phyloP scores from a whole-genome alignment of 345 rosid genomes.

The Carallia pectinifolia region DNA sequence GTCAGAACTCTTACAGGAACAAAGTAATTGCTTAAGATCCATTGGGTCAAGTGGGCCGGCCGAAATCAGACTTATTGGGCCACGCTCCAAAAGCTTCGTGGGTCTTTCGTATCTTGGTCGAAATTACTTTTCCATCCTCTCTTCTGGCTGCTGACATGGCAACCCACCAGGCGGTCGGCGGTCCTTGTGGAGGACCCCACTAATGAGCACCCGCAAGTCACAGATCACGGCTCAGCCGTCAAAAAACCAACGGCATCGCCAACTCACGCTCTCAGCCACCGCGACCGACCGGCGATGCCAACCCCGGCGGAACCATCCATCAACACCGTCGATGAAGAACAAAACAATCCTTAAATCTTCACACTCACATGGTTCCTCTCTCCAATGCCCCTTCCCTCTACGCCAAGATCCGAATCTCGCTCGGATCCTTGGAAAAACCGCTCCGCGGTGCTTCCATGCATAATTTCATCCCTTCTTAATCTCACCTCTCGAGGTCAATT shows the following conservation, averaged over 20 bases:
- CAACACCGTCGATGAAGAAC: not conserved
- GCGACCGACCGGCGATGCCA: constrained; percentile 20
- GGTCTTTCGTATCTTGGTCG: too few relatives aligned
- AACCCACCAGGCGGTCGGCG: too few relatives aligned
- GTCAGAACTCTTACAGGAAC: too few relatives aligned
- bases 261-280: not conserved
- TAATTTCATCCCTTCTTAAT: constrained; percentile 36
- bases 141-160: too few relatives aligned
- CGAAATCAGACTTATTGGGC: too few relatives aligned
- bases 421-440: constrained; percentile 27
- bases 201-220: too few relatives aligned
- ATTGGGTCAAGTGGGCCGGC: too few relatives aligned
- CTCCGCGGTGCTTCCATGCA: constrained; percentile 32
- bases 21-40: too few relatives aligned
- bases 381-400: constrained; percentile 42
- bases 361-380: constrained; percentile 43
- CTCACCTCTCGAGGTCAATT: constrained; percentile 41
- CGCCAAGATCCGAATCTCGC: constrained; percentile 17
- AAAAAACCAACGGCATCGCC: not conserved
- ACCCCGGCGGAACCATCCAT: constrained; percentile 19
- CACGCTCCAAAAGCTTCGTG: too few relatives aligned
- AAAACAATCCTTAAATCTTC: not conserved
- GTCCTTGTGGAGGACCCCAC: too few relatives aligned
- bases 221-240: too few relatives aligned
- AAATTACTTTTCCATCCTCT: too few relatives aligned